Conservation (phyloP, 2,329 filamentous ascomycete genomes). For the Chrysoporthe austroafricana region DNA sequence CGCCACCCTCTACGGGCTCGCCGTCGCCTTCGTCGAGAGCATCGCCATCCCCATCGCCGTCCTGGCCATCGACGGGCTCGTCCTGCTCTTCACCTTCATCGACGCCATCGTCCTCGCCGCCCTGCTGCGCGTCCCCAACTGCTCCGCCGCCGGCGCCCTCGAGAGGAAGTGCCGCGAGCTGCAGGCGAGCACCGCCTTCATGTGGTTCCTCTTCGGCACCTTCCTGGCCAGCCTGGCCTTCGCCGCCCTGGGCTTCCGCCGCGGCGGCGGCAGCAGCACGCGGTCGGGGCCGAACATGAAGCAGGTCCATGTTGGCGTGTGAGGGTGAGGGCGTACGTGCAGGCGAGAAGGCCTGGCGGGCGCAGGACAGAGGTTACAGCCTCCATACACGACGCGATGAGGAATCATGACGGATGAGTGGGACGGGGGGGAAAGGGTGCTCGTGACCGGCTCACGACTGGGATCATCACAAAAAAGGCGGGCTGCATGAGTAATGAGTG, state of each 20-base stretch:
- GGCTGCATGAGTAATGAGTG: conserved; percentile 9
- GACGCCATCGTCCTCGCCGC: conserved; percentile 71
- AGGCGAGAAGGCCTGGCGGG: no score
- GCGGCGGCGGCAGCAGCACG: conserved; percentile 51
- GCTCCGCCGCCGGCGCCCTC: conserved; percentile 56
- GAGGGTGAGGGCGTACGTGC: conserved; percentile 29
- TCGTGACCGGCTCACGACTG: conserved; percentile 1
- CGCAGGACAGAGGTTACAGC: not conserved
- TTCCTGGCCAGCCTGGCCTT: conserved; percentile 63
- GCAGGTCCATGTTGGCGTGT: conserved; percentile 53
- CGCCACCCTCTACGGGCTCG: conserved; percentile 65
- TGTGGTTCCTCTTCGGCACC: conserved; percentile 75
- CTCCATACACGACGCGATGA: conserved; percentile 14
- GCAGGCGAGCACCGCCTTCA: conserved; percentile 74
- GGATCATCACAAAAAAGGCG: not conserved
- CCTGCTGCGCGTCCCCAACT: conserved; percentile 71
- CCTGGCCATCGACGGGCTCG: conserved; percentile 60
- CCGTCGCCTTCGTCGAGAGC: conserved; percentile 56
- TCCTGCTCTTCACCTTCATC: conserved; percentile 72
- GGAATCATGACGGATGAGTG: not conserved
- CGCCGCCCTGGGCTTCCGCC: conserved; percentile 55
- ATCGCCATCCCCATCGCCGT: conserved; percentile 57
- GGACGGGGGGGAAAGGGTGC: not conserved
- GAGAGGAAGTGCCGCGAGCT: conserved; percentile 73
- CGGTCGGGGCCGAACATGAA: conserved; percentile 58